Conservation (phyloP, 345 rosid genomes). For the Linum trigynum region DNA sequence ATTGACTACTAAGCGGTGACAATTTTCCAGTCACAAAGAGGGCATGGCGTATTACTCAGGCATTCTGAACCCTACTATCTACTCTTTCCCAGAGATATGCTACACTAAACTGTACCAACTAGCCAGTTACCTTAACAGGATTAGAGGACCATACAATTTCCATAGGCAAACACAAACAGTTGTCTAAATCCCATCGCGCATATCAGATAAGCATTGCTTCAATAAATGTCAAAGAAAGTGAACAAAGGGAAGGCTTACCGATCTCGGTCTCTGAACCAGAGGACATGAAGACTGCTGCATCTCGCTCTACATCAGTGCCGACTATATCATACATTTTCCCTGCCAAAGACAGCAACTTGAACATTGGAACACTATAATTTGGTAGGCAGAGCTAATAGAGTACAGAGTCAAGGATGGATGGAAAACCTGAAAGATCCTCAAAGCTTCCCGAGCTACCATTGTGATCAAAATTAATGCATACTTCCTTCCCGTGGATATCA, state of each 20-base stretch:
- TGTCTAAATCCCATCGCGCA: no score
- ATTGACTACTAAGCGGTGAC: not conserved
- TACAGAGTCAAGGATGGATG: not conserved
- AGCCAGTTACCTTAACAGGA: no score
- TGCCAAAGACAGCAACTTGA: conserved; percentile 14
- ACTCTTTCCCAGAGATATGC: not conserved
- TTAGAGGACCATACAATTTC: not conserved
- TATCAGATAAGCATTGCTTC: not conserved
- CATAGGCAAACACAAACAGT: no score
- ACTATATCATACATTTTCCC: conserved; percentile 55
- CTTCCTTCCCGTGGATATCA: conserved; percentile 44
- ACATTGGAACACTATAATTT: not conserved
- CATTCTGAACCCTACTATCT: not conserved
- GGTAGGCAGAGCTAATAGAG: not conserved
- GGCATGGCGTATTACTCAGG: not conserved
- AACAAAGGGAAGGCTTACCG: conserved; percentile 24
- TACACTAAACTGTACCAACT: not conserved
- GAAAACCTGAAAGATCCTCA: conserved; percentile 50
- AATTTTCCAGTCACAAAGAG: not conserved
- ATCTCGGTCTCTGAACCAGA: conserved; percentile 39
- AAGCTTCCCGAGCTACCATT: conserved; percentile 50
- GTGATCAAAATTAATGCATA: conserved; percentile 34
- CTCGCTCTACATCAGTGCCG: conserved; percentile 43
- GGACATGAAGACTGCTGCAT: conserved; percentile 47
- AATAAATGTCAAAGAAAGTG: conserved; percentile 7